Evolutionary conservation across 2,329 filamentous ascomycete genomes (phyloP).

Genomic region (Sclerotinia sclerotiorum): DNA sequence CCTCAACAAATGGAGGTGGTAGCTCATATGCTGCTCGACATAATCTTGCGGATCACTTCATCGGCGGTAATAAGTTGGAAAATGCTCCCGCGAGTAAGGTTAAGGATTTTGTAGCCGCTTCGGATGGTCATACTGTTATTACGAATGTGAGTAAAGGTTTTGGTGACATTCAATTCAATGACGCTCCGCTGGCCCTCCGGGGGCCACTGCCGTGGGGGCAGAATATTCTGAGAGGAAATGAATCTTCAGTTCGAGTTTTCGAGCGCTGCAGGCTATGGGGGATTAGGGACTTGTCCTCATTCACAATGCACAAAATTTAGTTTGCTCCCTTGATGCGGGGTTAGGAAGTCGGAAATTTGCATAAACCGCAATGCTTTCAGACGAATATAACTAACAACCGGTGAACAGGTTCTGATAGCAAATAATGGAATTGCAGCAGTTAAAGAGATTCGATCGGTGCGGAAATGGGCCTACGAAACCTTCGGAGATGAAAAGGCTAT

Average conservation of each 20-base stretch:
- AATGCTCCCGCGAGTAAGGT: constrained; percentile 81
- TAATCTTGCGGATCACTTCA: constrained; percentile 88
- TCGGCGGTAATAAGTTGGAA: constrained; percentile 85
- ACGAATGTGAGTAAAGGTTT: constrained; percentile 65
- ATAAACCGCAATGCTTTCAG: not conserved
- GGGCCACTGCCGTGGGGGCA: not conserved
- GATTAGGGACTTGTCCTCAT: not conserved
- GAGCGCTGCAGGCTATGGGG: not conserved
- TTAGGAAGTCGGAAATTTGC: too few relatives aligned
- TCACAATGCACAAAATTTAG: not conserved
- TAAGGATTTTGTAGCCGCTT: constrained; percentile 89
- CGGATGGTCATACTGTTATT: constrained; percentile 97
- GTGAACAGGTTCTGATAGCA: constrained; percentile 82
- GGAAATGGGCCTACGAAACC: constrained; percentile 99
- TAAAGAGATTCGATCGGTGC: constrained; percentile 97
- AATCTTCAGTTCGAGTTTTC: not conserved
- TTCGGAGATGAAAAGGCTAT: constrained; percentile 98
- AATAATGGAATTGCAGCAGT: constrained; percentile 99
- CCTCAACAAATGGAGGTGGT: constrained; percentile 54
- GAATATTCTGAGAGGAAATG: not conserved
- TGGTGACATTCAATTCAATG: not conserved
- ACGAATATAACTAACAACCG: not conserved
- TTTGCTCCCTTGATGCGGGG: not conserved
- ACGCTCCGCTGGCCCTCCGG: constrained; percentile 8
- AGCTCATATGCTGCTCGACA: constrained; percentile 76